phyloP scores from a whole-genome alignment of 805 yeast species.

The Saturnispora dispora region DNA sequence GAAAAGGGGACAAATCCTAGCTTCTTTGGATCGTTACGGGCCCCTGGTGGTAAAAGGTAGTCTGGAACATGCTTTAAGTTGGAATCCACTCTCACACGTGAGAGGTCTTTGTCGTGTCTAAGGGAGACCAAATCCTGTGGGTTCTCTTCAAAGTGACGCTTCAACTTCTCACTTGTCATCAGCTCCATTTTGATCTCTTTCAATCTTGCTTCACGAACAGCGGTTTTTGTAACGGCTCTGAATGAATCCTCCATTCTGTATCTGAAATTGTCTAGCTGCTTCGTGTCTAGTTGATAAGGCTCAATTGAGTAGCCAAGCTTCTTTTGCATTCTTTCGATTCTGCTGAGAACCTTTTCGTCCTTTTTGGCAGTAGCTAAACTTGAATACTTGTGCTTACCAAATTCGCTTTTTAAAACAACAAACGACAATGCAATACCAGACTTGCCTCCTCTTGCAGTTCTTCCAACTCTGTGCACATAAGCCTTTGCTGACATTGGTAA shows the following conservation, averaged over 20 bases:
- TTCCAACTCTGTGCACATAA: slow-evolving; percentile 88
- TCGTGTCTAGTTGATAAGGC: slow-evolving; percentile 86
- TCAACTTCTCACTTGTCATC: slow-evolving; percentile 79
- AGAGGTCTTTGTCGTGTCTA: slow-evolving; percentile 86
- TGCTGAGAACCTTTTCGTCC: slow-evolving; percentile 77
- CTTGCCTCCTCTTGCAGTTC: slow-evolving; percentile 97
- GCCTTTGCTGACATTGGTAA: slow-evolving; percentile 83
- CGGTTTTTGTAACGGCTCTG: slow-evolving; percentile 82
- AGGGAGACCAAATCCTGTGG: slow-evolving; percentile 86
- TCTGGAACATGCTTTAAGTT: slow-evolving; percentile 91
- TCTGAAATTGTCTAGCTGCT: slow-evolving; percentile 90
- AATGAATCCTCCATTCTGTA: slow-evolving; percentile 96
- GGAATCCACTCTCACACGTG: slow-evolving; percentile 69
- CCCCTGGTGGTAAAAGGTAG: slow-evolving; percentile 76
- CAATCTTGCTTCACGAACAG: slow-evolving; percentile 87
- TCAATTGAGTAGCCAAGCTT: slow-evolving; percentile 64
- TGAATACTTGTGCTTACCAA: slow-evolving; percentile 84
- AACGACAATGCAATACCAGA: slow-evolving; percentile 92
- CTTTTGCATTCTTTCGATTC: slow-evolving; percentile 69
- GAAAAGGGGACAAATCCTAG: slow-evolving; percentile 67
- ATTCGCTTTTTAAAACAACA: slow-evolving; percentile 73
- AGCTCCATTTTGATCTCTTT: slow-evolving; percentile 83
- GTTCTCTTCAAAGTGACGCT: slow-evolving; percentile 92
- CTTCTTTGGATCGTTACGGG: slow-evolving; percentile 45
- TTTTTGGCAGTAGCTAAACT: slow-evolving; percentile 57